Evolutionary conservation across 176 grass and related monocot genomes (phyloP).

Genomic region (Avena sativa): DNA sequence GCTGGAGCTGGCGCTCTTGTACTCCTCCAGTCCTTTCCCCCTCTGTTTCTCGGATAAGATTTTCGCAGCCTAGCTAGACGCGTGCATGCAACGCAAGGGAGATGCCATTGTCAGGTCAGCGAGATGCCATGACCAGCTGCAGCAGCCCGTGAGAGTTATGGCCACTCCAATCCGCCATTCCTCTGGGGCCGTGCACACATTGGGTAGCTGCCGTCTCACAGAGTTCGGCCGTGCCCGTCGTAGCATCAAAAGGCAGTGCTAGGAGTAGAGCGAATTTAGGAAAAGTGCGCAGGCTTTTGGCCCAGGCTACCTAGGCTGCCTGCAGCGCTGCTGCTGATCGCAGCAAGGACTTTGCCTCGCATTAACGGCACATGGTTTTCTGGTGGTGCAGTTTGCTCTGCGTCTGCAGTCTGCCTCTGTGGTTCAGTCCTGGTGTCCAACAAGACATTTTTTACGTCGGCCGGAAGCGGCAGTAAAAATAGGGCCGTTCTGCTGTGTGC

Average conservation of each 20-base stretch:
- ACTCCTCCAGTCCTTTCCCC: background rate
- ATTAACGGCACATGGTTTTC: slow-evolving; percentile 7
- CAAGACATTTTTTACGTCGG: background rate
- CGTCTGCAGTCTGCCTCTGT: background rate
- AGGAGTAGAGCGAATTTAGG: slow-evolving; percentile 33
- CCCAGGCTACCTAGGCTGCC: background rate
- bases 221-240: slow-evolving; percentile 11
- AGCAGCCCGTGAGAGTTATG: background rate
- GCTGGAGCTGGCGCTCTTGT: background rate
- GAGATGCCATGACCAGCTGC: background rate
- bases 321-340: background rate
- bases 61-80: slow-evolving; percentile 4
- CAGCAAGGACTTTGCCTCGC: slow-evolving; percentile 7
- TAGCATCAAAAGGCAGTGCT: slow-evolving; percentile 31
- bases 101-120: slow-evolving; percentile 8
- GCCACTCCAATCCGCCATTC: background rate
- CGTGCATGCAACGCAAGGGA: background rate
- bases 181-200: too few relatives aligned
- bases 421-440: background rate
- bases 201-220: background rate
- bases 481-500: background rate
- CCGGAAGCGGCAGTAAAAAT: background rate
- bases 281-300: slow-evolving; percentile 29
- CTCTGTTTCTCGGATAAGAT: slow-evolving; percentile 34
- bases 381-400: background rate